These are phyloP conservation scores for Colletotrichum sp. DNA, from an alignment of 2,329 filamentous ascomycete genomes.

Conservation along the genomic window DNA sequence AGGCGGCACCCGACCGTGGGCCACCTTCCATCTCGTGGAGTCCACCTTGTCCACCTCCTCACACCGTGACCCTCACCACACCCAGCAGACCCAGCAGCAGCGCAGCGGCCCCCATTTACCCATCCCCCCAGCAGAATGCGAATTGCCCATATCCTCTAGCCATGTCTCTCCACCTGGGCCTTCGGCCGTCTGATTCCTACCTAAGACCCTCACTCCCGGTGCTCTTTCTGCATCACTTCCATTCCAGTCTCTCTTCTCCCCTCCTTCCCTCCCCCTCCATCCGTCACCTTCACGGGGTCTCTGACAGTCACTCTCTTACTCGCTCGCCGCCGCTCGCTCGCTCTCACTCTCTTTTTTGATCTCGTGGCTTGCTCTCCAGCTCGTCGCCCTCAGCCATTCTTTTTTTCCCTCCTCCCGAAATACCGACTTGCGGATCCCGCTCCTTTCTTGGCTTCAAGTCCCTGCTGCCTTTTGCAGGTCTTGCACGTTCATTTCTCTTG, in stretches of 20 bases:
- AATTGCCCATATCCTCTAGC: slow-evolving; percentile 17
- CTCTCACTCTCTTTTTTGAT: not conserved
- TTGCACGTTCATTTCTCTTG: slow-evolving; percentile 14
- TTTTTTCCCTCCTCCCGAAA: not conserved
- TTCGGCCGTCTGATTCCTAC: not conserved
- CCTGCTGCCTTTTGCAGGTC: not conserved
- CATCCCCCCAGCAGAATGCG: slow-evolving; percentile 11
- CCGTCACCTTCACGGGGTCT: slow-evolving; percentile 18
- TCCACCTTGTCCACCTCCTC: not conserved
- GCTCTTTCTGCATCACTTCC: slow-evolving; percentile 16
- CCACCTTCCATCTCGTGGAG: not conserved
- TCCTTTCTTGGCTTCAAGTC: slow-evolving; percentile 13
- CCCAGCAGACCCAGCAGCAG: not conserved
- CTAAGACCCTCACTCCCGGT: not conserved
- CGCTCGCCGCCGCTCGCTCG: not conserved
- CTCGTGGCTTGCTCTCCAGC: not conserved
- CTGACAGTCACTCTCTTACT: slow-evolving; percentile 13
- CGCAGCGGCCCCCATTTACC: not conserved
- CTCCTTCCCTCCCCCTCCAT: slow-evolving; percentile 15
- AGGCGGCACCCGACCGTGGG: not conserved
- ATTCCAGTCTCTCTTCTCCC: slow-evolving; percentile 18
- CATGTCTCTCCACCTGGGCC: slow-evolving; percentile 15
- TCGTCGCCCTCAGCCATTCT: slow-evolving; percentile 17
- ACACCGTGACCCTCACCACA: not conserved
- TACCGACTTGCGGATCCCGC: slow-evolving; percentile 1